Evolutionary conservation across 2,329 filamentous ascomycete species (phyloP), one percentile per base, ranked within the genome.

Genomic region (Fusarium sp.): DNA sequence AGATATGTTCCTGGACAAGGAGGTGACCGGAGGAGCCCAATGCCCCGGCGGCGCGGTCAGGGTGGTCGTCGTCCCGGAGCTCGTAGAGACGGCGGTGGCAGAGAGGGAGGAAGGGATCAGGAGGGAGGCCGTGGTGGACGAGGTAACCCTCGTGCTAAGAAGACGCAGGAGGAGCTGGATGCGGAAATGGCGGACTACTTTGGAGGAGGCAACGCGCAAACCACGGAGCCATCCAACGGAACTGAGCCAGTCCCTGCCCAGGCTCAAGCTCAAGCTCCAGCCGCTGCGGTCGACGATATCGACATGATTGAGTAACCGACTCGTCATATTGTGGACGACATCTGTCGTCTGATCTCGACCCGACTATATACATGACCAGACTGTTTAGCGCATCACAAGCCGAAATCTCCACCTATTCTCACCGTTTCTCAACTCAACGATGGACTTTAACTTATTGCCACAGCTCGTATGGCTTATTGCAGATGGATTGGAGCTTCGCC

Each of bases 181-280:
- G 93, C 92, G n/a, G 94, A 97, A 81, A 97, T 97, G 94, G 93
- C 90, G 29, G 93, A 97, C 77, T 97, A 97, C 79, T 97, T 93
- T 83, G 89, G 86, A 29, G 82, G 81, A 25, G 65, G 73, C 56
- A 74, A 73, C 50, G 76, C 80, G 51, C 79, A 76, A 56, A 79
- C 75, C n/a, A 81, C 79, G 16, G 79, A 80, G 42, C 44, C 57
- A 16, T 44, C 56, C 20, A 65, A 67, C 20, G 67, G 73, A 62
- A 65, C 74, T 16, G 73, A 77, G 11, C 73, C 77, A 9, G 76
- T 78, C 27, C 71, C 76, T 46, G 72, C 75, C 61, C 65, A 73
- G 20, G 72, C 69, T 54, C 65, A 73, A 18, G 72, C 69, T 54
- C 59, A 75, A 27, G 33, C 46, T 38, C 73, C 77, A 10, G 76